phyloP scores from a whole-genome alignment of 139 green algal genomes.

The Chlamydomonas sphaeroides region DNA sequence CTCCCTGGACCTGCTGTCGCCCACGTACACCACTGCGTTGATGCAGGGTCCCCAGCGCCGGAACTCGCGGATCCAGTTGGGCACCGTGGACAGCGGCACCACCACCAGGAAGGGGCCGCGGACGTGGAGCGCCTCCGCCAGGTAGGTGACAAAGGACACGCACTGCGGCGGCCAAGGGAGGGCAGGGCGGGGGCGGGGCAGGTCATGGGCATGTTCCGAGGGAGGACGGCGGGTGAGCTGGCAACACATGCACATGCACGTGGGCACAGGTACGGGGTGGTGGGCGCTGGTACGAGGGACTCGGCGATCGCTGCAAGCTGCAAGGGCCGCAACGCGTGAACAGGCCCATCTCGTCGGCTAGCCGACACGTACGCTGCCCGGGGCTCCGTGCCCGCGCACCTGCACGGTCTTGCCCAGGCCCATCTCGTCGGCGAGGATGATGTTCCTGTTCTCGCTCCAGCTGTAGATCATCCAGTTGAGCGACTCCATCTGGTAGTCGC shows the following conservation, averaged over 20 bases:
- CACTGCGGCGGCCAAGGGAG: slow-evolving; percentile 86
- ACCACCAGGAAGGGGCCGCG: slow-evolving; percentile 90
- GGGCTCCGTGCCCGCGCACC: neutral
- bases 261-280: too few relatives aligned
- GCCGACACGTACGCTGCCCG: too few relatives aligned
- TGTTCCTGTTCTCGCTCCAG: slow-evolving; percentile 84
- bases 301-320: too few relatives aligned
- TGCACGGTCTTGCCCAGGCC: slow-evolving; percentile 46
- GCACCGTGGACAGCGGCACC: slow-evolving; percentile 89
- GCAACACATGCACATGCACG: too few relatives aligned
- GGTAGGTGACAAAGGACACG: slow-evolving; percentile 71
- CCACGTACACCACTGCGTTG: slow-evolving; percentile 89
- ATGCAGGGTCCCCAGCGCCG: slow-evolving; percentile 79
- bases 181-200: too few relatives aligned
- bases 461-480: slow-evolving; percentile 93
- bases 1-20: slow-evolving; percentile 65
- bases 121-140: slow-evolving; percentile 66
- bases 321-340: too few relatives aligned
- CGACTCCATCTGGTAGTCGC: slow-evolving; percentile 93
- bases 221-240: too few relatives aligned
- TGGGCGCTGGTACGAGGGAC: too few relatives aligned
- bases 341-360: too few relatives aligned
- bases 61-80: slow-evolving; percentile 95
- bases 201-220: too few relatives aligned
- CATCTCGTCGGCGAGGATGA: slow-evolving; percentile 97